Conservation (phyloP, 73 alveolate species). For the Halteria grandinella region DNA sequence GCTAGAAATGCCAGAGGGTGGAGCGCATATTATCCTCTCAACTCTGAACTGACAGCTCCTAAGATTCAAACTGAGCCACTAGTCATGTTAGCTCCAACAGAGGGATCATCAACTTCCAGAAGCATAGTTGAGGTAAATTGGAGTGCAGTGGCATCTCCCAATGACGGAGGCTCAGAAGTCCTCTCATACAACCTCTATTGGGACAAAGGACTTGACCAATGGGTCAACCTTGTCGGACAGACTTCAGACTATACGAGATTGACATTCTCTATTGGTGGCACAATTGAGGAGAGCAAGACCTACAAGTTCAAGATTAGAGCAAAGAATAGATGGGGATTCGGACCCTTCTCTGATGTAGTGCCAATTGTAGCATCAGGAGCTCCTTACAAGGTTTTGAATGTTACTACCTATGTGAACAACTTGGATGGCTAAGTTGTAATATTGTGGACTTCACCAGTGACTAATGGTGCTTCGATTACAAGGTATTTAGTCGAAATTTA, state of each 20-base stretch:
- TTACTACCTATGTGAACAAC: conserved; percentile 5
- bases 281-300: conserved; percentile 1
- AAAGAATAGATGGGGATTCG: conserved; percentile 33
- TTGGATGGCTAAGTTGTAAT: conserved; percentile 3
- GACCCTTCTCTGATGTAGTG: neutral
- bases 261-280: neutral
- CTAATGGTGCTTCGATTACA: conserved; percentile 44
- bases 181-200: neutral
- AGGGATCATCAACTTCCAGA: too few relatives aligned
- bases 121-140: too few relatives aligned
- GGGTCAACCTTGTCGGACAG: too few relatives aligned
- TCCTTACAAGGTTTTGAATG: neutral
- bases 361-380: conserved; percentile 18
- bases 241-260: conserved; percentile 29
- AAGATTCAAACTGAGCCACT: too few relatives aligned
- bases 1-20: conserved; percentile 63
- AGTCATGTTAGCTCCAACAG: too few relatives aligned
- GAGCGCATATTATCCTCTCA: conserved; percentile 16
- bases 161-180: neutral
- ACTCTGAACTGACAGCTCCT: too few relatives aligned
- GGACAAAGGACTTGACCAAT: conserved; percentile 25
- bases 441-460: conserved; percentile 21
- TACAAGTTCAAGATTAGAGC: conserved; percentile 44
- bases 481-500: conserved; percentile 28
- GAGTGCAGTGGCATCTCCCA: neutral